These are phyloP conservation scores for Boletus reticuloceps DNA, from an alignment of 768 basidiomycete genomes.

Conservation along the genomic window DNA sequence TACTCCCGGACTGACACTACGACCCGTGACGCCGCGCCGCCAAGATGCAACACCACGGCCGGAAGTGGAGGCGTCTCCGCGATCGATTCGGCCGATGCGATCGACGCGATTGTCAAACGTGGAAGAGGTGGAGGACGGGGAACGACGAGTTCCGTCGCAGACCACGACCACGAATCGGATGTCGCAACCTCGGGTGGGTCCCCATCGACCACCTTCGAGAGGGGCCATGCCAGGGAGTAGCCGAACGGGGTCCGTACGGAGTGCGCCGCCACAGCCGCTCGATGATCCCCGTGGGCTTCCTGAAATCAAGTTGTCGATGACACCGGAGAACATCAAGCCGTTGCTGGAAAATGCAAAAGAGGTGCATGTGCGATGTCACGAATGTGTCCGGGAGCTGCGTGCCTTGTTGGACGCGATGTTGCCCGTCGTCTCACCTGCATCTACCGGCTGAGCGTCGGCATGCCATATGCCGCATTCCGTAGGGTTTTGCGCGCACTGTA, in stretches of 20 bases:
- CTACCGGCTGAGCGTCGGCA: background rate
- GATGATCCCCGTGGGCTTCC: conserved; percentile 26
- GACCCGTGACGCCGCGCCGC: conserved; percentile 43
- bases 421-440: background rate
- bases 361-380: conserved; percentile 60
- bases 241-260: conserved; percentile 61
- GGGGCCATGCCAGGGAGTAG: conserved; percentile 7
- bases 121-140: conserved; percentile 50
- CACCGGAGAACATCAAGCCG: conserved; percentile 85
- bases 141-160: conserved; percentile 8
- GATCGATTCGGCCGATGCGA: conserved; percentile 36
- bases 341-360: conserved; percentile 78
- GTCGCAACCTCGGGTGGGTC: conserved; percentile 35
- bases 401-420: conserved; percentile 38
- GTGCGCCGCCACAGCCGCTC: conserved; percentile 49
- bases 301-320: conserved; percentile 67
- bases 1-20: conserved; percentile 1
- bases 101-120: conserved; percentile 68
- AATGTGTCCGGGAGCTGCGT: conserved; percentile 70
- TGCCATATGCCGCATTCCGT: background rate
- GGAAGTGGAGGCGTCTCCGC: conserved; percentile 31
- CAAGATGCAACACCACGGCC: conserved; percentile 46
- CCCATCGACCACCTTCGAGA: conserved; percentile 37
- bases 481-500: background rate
- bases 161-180: conserved; percentile 28